Base-by-base conservation (phyloP, 2,329 filamentous ascomycete species). In the Erysiphe pulchra region DNA sequence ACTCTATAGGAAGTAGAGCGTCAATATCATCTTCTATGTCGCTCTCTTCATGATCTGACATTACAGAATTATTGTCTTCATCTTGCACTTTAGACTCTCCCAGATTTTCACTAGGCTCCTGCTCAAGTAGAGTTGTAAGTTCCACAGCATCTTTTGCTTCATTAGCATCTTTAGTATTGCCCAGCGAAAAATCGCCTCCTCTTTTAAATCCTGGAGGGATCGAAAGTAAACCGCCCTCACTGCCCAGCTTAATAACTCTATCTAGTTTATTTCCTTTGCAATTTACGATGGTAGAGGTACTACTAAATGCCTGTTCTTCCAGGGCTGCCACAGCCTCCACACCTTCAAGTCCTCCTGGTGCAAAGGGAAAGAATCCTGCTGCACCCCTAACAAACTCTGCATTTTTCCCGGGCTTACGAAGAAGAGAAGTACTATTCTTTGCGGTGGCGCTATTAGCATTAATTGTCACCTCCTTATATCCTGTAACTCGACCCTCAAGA, bases 371-470 rank as follows among this genome's bases (percentile, higher is more conserved):
- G 63, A 92, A 94, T 0, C 87, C 87, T 8, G 86, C 84, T 33
- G 81, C 86, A 13, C 90, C 90, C 49, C 87, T 73, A 12, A 95
- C 86, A 60, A 95, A 93, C 44, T 95, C 86, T 30, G 82, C 83
- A 50, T 82, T 73, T 47, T 75, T 77, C 13, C 83, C 87, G 3
- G 87, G 87, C 57, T 92, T 92, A 41, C 90, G 73, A 14, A 81
- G 65, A 37, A 94, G 67, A 5, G 85, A 93, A 0, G 86, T 95
- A 2, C 85, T 94, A 57, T 92, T 93, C 63, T 94, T 98, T 42
- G 85, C 87, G 14, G 82, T 94, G 14, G 81, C 83, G 55, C 80
- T 92, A 55, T 77, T 81, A 32, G 83, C 83, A 5, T 87, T 84
- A 9, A 95, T 76, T 1, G 90, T 94, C 44, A 95, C 82, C 59